These are phyloP conservation scores for Zasmidium citrigriseum DNA, from an alignment of 2,329 filamentous ascomycete species.

Conservation along the genomic window DNA sequence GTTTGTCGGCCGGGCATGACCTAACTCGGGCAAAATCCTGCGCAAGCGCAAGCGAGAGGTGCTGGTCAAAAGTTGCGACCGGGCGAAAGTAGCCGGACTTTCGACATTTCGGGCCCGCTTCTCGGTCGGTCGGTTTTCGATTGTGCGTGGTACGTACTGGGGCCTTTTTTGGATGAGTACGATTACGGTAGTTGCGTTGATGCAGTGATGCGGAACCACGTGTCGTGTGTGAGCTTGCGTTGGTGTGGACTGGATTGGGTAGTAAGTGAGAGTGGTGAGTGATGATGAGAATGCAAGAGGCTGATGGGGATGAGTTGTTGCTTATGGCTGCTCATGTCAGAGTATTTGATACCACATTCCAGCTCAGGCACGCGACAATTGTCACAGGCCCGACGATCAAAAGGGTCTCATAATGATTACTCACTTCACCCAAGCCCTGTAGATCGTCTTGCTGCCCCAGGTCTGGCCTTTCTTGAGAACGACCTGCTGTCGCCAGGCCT, in stretches of 20 bases:
- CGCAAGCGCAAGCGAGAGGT: not conserved
- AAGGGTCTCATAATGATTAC: conserved; percentile 4
- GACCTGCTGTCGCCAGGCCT: conserved; percentile 76
- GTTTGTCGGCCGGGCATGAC: not conserved
- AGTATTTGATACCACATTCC: no score
- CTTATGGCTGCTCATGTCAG: not conserved
- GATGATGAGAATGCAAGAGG: not conserved
- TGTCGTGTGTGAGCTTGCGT: not conserved
- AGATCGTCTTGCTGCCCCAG: conserved; percentile 80
- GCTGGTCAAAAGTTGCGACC: not conserved
- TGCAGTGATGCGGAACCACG: not conserved
- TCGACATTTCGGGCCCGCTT: not conserved
- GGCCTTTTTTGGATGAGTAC: not conserved
- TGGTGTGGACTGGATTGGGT: no score
- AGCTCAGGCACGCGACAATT: not conserved
- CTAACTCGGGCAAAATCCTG: not conserved
- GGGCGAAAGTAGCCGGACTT: not conserved
- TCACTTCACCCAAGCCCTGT: conserved; percentile 78
- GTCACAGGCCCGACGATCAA: not conserved
- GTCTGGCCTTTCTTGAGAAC: conserved; percentile 80
- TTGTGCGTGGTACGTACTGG: not conserved
- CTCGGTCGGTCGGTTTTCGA: not conserved
- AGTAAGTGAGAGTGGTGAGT: not conserved
- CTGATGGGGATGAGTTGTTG: not conserved
- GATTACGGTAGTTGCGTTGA: no score